Conservation (phyloP, 2,329 filamentous ascomycete species). For the Aspergillus sp. region DNA sequence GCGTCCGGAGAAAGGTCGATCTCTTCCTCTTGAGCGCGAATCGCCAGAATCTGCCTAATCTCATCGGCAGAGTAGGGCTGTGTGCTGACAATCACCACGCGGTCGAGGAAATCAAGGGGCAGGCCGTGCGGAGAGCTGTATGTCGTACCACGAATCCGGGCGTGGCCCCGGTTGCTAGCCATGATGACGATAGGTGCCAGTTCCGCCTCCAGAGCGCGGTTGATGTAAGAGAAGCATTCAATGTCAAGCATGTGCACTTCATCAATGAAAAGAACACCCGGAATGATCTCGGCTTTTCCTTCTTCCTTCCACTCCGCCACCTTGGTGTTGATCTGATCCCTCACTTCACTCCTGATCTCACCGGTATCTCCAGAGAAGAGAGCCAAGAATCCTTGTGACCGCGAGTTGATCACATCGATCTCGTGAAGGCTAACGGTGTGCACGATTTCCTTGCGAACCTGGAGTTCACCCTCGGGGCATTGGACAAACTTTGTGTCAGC, state of each 20-base stretch:
- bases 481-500: constrained; percentile 97
- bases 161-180: constrained; percentile 93
- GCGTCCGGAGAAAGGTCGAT: constrained; percentile 89
- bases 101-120: constrained; percentile 92
- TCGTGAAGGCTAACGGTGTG: constrained; percentile 97
- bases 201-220: constrained; percentile 91
- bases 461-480: constrained; percentile 94
- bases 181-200: constrained; percentile 98
- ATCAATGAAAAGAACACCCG: constrained; percentile 95
- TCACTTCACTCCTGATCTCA: constrained; percentile 94
- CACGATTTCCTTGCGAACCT: constrained; percentile 94
- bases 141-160: constrained; percentile 88
- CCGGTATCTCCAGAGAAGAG: constrained; percentile 98
- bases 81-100: constrained; percentile 94
- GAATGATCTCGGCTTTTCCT: constrained; percentile 97
- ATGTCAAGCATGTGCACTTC: constrained; percentile 99
- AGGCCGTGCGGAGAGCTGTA: constrained; percentile 92
- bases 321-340: constrained; percentile 99
- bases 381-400: constrained; percentile 96
- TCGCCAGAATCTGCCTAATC: constrained; percentile 87
- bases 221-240: constrained; percentile 98
- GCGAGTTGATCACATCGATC: constrained; percentile 98
- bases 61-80: constrained; percentile 80
- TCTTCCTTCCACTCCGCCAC: constrained; percentile 99
- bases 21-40: constrained; percentile 94